phyloP scores from a whole-genome alignment of 305 asterid species.

The Ilex paraguariensis region DNA sequence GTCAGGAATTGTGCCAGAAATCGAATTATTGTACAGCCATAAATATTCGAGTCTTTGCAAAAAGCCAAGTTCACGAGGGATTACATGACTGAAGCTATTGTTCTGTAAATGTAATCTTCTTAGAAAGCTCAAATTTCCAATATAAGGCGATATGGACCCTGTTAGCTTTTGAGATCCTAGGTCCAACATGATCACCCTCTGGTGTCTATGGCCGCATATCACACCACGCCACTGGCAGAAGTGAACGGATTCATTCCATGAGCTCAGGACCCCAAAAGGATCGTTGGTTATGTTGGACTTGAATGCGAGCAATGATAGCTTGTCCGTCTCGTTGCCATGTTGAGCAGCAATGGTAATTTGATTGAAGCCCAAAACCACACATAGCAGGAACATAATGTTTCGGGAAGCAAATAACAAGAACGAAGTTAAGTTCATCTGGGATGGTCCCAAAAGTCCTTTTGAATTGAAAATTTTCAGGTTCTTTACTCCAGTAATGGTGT shows the following conservation, averaged over 20 bases:
- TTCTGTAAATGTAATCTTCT: constrained; percentile 5
- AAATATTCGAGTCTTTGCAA: constrained; percentile 6
- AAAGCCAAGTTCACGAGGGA: constrained; percentile 15
- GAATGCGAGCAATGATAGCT: constrained; percentile 12
- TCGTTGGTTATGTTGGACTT: constrained; percentile 10
- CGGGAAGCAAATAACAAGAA: too few relatives aligned
- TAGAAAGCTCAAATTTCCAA: constrained; percentile 21
- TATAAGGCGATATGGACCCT: constrained; percentile 17
- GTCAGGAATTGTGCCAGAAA: constrained; percentile 15
- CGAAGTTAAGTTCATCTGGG: too few relatives aligned
- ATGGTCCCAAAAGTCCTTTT: too few relatives aligned
- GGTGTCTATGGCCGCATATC: constrained; percentile 11
- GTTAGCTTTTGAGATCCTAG: constrained; percentile 6
- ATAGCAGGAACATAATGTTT: too few relatives aligned
- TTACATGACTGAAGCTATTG: constrained; percentile 16
- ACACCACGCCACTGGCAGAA: constrained; percentile 22
- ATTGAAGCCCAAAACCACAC: too few relatives aligned
- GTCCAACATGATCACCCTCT: constrained; percentile 6
- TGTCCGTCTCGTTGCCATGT: constrained; percentile 12
- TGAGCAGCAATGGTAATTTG: background rate
- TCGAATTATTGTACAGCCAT: constrained; percentile 18
- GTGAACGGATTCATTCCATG: constrained; percentile 17
- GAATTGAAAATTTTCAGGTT: too few relatives aligned
- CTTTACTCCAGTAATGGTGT: too few relatives aligned
- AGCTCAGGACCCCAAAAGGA: constrained; percentile 9